Percentiles rank a stretch among this genome's conserved stretches.
These are phyloP conservation scores for Rubia occidens DNA, from an alignment of 305 asterid genomes.

Conservation along the genomic window DNA sequence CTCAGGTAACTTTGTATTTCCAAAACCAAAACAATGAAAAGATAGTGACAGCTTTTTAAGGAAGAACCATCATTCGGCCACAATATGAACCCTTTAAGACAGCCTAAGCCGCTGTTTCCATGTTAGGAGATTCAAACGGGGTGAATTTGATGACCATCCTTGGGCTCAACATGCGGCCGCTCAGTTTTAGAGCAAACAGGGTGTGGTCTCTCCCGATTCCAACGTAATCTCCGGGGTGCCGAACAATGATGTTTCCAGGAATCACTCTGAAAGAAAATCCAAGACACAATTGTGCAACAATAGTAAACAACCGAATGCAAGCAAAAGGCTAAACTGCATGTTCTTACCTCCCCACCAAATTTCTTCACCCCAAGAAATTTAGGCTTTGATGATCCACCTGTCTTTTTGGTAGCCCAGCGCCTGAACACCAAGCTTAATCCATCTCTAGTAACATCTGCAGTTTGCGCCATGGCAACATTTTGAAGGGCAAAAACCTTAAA, in stretches of 20 bases:
- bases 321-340: not conserved
- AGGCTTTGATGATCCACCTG: slow-evolving; percentile 88
- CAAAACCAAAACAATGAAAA: too few species aligned
- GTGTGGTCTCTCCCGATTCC: slow-evolving; percentile 90
- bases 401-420: slow-evolving; percentile 86
- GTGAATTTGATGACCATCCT: too few species aligned
- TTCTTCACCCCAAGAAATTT: slow-evolving; percentile 85
- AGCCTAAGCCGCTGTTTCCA: slow-evolving; percentile 35
- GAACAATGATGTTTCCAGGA: slow-evolving; percentile 87
- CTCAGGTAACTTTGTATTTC: too few species aligned
- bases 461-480: not conserved
- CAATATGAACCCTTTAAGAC: not conserved
- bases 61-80: not conserved
- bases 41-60: not conserved
- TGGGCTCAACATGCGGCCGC: too few species aligned
- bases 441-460: slow-evolving; percentile 52
- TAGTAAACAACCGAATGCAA: not conserved
- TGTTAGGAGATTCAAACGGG: too few species aligned
- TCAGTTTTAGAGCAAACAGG: slow-evolving; percentile 50
- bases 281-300: not conserved
- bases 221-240: slow-evolving; percentile 91
- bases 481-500: not conserved
- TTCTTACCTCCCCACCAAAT: slow-evolving; percentile 85
- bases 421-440: slow-evolving; percentile 73
- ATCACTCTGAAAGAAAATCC: slow-evolving; percentile 48